These are phyloP conservation scores for Geotrichum phurueaensis DNA, from an alignment of 1,139 yeast species.

Conservation along the genomic window DNA sequence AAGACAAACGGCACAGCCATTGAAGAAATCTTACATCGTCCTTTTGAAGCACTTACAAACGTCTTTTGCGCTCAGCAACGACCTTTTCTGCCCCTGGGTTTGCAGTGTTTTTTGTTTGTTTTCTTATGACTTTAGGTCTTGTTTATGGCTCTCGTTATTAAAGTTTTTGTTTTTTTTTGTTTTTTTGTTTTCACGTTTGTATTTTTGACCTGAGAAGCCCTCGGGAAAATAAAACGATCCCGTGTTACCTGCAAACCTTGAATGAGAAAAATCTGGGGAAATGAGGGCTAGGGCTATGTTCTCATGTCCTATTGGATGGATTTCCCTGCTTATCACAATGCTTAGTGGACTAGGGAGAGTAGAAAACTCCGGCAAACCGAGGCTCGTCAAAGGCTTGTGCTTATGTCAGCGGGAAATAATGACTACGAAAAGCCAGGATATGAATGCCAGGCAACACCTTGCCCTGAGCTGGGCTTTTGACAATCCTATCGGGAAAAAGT, in stretches of 20 bases:
- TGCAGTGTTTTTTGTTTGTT: too few species aligned
- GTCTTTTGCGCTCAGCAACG: too few species aligned
- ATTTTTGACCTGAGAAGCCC: not conserved
- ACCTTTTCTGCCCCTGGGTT: too few species aligned
- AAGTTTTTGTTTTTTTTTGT: not conserved
- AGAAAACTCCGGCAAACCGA: slow-evolving; percentile 7
- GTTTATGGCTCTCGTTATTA: not conserved
- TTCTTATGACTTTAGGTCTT: too few species aligned
- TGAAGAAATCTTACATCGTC: too few species aligned
- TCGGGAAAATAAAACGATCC: not conserved
- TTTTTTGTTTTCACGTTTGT: not conserved
- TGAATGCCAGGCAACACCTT: too few species aligned
- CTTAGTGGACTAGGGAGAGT: not conserved
- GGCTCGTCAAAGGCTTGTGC: not conserved
- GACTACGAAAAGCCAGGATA: not conserved
- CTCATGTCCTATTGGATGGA: not conserved
- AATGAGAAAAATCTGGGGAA: not conserved
- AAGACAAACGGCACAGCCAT: too few species aligned
- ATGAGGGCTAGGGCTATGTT: not conserved
- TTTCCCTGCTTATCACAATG: not conserved
- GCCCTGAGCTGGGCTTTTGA: not conserved
- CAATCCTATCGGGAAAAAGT: not conserved
- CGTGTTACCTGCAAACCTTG: not conserved
- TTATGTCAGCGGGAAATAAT: not conserved
- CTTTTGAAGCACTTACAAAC: too few species aligned